A percentile compares a stretch with the other conserved stretches of the same genome.
These are phyloP conservation scores for Nannizzia gypsea DNA, from an alignment of 2,329 filamentous ascomycete genomes.

Conservation along the genomic window DNA sequence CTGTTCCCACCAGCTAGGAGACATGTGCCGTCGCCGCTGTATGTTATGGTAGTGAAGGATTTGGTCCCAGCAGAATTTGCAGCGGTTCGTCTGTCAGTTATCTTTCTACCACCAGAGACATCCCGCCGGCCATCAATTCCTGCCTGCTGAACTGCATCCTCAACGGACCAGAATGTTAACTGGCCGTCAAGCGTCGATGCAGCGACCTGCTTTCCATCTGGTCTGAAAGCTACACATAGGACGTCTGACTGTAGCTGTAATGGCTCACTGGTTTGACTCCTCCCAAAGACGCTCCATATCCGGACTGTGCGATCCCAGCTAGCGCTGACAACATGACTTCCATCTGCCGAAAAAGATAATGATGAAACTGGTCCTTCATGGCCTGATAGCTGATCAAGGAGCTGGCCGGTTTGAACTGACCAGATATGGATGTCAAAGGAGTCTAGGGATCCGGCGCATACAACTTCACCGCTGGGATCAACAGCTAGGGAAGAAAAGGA, in stretches of 20 bases:
- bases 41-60: conserved; percentile 73
- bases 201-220: conserved; percentile 82
- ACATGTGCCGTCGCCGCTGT: conserved; percentile 85
- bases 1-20: conserved; percentile 86
- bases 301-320: conserved; percentile 95
- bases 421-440: conserved; percentile 97
- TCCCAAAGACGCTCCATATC: conserved; percentile 88
- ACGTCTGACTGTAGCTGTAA: conserved; percentile 87
- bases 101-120: conserved; percentile 80
- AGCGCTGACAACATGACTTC: conserved; percentile 70
- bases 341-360: conserved; percentile 78
- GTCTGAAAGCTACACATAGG: conserved; percentile 71
- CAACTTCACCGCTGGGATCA: conserved; percentile 92
- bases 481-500: conserved; percentile 92
- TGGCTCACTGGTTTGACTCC: conserved; percentile 90
- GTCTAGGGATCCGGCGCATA: conserved; percentile 88
- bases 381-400: conserved; percentile 79
- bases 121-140: conserved; percentile 84
- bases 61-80: conserved; percentile 87
- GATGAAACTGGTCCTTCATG: conserved; percentile 90
- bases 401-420: conserved; percentile 94
- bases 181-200: conserved; percentile 90
- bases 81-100: conserved; percentile 77
- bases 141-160: conserved; percentile 73
- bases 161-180: conserved; percentile 86